phyloP scores from a whole-genome alignment of 208 protist genomes.

The Wallacemonas sp. region DNA sequence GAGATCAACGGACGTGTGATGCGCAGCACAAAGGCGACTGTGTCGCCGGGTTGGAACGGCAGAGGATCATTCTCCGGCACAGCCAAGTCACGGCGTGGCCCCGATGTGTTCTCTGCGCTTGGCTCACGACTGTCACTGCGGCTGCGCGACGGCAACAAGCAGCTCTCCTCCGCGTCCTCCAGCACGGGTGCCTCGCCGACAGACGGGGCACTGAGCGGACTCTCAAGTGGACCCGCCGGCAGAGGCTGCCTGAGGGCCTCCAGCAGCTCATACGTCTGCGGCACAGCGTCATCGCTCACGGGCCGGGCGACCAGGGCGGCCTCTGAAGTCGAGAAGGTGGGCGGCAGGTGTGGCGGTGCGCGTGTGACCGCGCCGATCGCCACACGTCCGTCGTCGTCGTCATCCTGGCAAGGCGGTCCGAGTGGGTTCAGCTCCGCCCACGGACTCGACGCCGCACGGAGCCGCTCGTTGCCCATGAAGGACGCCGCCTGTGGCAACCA shows the following conservation, averaged over 20 bases:
- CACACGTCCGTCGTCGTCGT: background rate
- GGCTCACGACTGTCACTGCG: background rate
- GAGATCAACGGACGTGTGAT: too few species aligned
- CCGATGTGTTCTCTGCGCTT: too few species aligned
- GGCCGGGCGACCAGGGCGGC: background rate
- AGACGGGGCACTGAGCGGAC: too few species aligned
- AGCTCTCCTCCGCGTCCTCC: too few species aligned
- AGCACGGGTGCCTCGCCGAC: too few species aligned
- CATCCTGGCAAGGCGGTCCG: background rate
- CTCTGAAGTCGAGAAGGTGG: too few species aligned
- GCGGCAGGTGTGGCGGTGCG: background rate
- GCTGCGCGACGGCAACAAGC: too few species aligned
- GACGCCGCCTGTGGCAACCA: background rate
- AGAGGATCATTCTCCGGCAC: background rate
- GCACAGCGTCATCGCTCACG: background rate
- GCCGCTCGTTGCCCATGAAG: too few species aligned
- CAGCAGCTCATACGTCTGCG: conserved; percentile 20
- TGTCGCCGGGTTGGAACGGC: conserved; percentile 9
- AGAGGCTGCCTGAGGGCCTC: conserved; percentile 11
- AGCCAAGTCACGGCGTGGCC: too few species aligned
- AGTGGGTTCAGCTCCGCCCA: conserved; percentile 12
- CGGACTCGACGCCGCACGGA: background rate
- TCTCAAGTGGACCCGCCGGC: too few species aligned
- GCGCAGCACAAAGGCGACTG: conserved; percentile 8
- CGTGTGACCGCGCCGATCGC: too few species aligned